These are phyloP conservation scores for Trichosporon sp. DNA, from an alignment of 1,284 basidiomycete species.

Conservation along the genomic window DNA sequence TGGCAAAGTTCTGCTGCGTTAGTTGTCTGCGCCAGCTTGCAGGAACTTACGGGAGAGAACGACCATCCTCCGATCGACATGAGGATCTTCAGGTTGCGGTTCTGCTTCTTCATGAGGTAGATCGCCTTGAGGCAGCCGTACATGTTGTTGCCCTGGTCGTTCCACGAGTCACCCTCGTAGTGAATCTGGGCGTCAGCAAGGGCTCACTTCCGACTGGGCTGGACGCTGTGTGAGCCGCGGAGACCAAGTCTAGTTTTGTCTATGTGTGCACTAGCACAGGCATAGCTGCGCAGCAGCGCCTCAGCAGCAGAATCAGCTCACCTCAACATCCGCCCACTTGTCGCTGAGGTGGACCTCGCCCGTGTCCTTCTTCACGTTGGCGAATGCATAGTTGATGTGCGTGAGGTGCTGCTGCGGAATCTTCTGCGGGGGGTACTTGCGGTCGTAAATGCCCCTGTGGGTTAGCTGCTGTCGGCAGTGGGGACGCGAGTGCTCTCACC, in stretches of 20 bases:
- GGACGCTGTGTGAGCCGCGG: slow-evolving; percentile 28
- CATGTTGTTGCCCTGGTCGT: slow-evolving; percentile 72
- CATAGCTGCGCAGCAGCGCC: background rate
- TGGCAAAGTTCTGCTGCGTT: slow-evolving; percentile 42
- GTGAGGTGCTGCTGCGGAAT: slow-evolving; percentile 67
- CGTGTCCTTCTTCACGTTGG: slow-evolving; percentile 65
- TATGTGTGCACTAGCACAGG: background rate
- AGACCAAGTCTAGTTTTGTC: background rate
- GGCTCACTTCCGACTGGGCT: background rate
- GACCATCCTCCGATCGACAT: slow-evolving; percentile 83
- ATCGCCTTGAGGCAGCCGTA: slow-evolving; percentile 86
- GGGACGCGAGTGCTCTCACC: slow-evolving; percentile 19
- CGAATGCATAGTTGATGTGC: slow-evolving; percentile 86
- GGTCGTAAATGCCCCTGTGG: slow-evolving; percentile 81
- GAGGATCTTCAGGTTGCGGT: slow-evolving; percentile 71
- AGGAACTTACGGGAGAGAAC: slow-evolving; percentile 59
- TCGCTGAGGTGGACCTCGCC: slow-evolving; percentile 71
- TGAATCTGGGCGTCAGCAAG: slow-evolving; percentile 52
- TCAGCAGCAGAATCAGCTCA: slow-evolving; percentile 37
- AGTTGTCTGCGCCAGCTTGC: background rate
- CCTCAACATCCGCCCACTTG: slow-evolving; percentile 74
- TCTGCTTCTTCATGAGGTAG: slow-evolving; percentile 70
- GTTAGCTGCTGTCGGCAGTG: background rate
- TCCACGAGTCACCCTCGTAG: slow-evolving; percentile 76
- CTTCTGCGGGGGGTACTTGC: slow-evolving; percentile 67